Evolutionary conservation across 495 filamentous ascomycete genomes (phyloP), one percentile per base, ranked within the genome.

Genomic region (Bathelium albidoporum): DNA sequence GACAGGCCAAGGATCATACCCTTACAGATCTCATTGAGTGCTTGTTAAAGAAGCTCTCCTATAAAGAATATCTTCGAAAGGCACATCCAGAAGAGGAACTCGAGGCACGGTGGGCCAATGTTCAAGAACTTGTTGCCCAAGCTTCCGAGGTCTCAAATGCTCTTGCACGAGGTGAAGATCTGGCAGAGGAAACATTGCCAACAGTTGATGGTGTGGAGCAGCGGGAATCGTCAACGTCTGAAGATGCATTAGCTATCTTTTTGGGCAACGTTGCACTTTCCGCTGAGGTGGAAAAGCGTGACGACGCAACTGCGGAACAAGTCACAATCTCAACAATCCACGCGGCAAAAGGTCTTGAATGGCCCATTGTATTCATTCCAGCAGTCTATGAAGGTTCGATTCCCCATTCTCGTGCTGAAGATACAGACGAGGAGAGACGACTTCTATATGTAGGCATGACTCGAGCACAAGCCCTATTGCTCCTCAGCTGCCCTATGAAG

Each of bases 371-470:
- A 0, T 99, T 99, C 73, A 86, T 99, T 14, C 92, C 95, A 0
- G 89, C 88, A 0, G 86, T 88, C 29, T 97, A 96, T 71, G 84
- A 94, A 34, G 93, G 93, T 16, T 94, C 87, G 20, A 97, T 97
- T 61, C 95, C 95, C 1, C 95, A 99, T 74, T 88, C 87, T n/a
- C 81, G 94, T 65, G 84, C 91, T 12, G 95, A 99, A 58, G 91
- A 97, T 69, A 78, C 79, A 18, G 88, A 93, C 63, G 95, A 99
- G 74, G 95, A 99, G 71, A 79, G 95, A 64, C 78, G 95, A 59
- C 75, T 99, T 59, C 80, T 99, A 0, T 99, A 97, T 72, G 95
- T 99, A 5, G 95, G 93, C 9, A 99, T 99, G 95, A 99, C 95
- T 3, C 80, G 94, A 75, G 94, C 95, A 1, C 87, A 97, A 72